phyloP scores from a whole-genome alignment of 805 yeast genomes.

The Saturnispora galanensis region DNA sequence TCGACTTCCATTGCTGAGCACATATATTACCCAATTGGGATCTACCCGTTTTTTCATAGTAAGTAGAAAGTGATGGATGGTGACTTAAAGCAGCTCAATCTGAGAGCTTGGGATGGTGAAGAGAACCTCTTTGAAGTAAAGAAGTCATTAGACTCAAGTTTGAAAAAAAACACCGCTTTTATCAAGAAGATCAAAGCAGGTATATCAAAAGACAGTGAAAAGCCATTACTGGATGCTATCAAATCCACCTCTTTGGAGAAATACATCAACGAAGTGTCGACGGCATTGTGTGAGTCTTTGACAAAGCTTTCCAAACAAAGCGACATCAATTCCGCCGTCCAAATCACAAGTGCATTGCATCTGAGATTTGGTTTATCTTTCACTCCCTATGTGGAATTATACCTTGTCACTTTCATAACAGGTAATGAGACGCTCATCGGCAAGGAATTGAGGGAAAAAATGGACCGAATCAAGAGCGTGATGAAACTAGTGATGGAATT shows the following conservation, averaged over 20 bases:
- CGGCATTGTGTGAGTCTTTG: conserved; percentile 56
- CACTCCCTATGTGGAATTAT: conserved; percentile 38
- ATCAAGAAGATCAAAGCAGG: conserved; percentile 57
- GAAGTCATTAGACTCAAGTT: conserved; percentile 49
- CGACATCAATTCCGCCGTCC: conserved; percentile 56
- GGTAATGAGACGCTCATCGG: conserved; percentile 25
- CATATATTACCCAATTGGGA: background rate
- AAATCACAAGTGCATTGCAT: conserved; percentile 62
- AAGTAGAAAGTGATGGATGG: conserved; percentile 10
- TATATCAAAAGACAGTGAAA: conserved; percentile 41
- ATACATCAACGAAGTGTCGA: conserved; percentile 60
- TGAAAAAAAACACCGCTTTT: conserved; percentile 76
- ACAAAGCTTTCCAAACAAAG: conserved; percentile 39
- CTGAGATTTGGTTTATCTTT: conserved; percentile 56
- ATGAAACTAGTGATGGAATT: conserved; percentile 50
- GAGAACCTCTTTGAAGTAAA: conserved; percentile 21
- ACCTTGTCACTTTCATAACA: conserved; percentile 33
- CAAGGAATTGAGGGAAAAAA: conserved; percentile 36
- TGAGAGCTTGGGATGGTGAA: conserved; percentile 45
- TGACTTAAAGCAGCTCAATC: conserved; percentile 33
- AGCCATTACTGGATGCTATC: conserved; percentile 49
- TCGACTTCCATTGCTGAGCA: no score
- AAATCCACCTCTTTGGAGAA: conserved; percentile 55
- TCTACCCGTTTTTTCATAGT: background rate
- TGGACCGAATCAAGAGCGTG: conserved; percentile 36